Evolutionary conservation across 768 basidiomycete genomes (phyloP), one percentile per base, ranked within the genome.

Genomic region (Termitomyces sp.): DNA sequence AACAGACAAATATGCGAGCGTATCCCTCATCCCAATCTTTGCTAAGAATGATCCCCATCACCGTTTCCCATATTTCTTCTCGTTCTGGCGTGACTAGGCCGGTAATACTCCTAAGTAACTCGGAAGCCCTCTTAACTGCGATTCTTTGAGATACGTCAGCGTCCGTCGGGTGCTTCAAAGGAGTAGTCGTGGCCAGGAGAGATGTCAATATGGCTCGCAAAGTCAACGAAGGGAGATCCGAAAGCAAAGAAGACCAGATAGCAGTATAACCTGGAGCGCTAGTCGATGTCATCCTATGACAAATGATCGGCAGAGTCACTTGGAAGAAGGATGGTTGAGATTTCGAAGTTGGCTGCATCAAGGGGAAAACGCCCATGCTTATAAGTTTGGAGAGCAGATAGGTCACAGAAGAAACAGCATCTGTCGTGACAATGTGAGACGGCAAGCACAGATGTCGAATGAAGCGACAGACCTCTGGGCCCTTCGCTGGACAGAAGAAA

Each of bases 241-340:
- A 70, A 37, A 86, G 64, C 20, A 82, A 56, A 7, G 69, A 68
- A 16, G 69, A 68, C 87, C 87, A 90, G 29, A 77, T 69, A 18
- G 63, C 62, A 31, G 74, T 76, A 68, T 87, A 90, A 4, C 65
- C 54, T 1, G 62, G 43, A 12, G 56, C 52, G 43, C 65, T 59
- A 6, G 60, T 61, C 16, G 67, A 65, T 39, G 59, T 54, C 10
- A 83, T 62, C 24, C 75, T 74, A 22, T 56, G 44, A 29, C 79
- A 81, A 44, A 91, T 80, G 13, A 67, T 70, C 7, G 81, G 75
- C 32, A 86, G 69, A 3, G 73, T 75, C 2, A 76, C 67, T 27
- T 71, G 67, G 69, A 90, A 92, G 72, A 92, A 93, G 1, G 87
- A 91, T 6, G 85, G 76, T 56, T 87, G 87, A 0, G 83, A 83